A percentile compares a stretch with the other conserved stretches of the same genome.
These are phyloP conservation scores for Sugiyamaella neomexicana DNA, from an alignment of 1,139 yeast genomes.

Conservation along the genomic window DNA sequence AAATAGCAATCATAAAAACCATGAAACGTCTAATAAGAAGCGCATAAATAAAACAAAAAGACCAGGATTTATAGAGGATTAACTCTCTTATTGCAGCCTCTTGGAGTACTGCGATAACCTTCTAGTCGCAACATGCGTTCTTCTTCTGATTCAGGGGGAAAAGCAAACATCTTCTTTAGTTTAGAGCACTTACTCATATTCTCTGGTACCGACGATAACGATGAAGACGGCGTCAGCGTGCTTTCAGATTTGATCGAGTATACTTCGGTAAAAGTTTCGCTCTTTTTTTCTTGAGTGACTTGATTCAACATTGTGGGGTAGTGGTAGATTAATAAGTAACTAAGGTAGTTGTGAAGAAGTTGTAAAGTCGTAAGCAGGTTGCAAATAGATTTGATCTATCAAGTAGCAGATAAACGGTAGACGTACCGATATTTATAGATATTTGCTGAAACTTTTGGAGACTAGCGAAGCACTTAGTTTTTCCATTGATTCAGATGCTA, in stretches of 20 bases:
- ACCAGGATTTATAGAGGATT: slow-evolving; percentile 1
- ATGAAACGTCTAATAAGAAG: too few relatives aligned
- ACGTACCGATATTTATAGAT: neutral
- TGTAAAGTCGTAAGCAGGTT: too few relatives aligned
- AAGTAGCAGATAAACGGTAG: neutral
- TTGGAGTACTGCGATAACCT: neutral
- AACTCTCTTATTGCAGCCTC: neutral
- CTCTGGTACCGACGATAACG: neutral
- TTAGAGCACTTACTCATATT: neutral
- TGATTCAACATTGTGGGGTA: neutral
- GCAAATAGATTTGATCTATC: neutral
- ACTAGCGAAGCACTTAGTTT: neutral
- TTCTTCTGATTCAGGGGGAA: slow-evolving; percentile 11
- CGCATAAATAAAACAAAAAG: neutral
- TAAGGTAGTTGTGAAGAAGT: neutral
- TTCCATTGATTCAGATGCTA: neutral
- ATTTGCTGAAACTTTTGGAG: neutral
- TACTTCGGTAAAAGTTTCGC: neutral
- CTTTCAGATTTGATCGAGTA: slow-evolving; percentile 9
- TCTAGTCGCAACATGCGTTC: slow-evolving; percentile 1
- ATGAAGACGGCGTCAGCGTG: neutral
- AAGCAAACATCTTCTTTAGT: slow-evolving; percentile 8
- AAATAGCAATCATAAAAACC: neutral
- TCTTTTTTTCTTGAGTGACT: neutral
- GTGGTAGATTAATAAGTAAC: neutral